Percentiles rank a stretch among this genome's conserved stretches.
These are phyloP conservation scores for Diatrype stigma DNA, from an alignment of 2,329 filamentous ascomycete genomes.

Conservation along the genomic window DNA sequence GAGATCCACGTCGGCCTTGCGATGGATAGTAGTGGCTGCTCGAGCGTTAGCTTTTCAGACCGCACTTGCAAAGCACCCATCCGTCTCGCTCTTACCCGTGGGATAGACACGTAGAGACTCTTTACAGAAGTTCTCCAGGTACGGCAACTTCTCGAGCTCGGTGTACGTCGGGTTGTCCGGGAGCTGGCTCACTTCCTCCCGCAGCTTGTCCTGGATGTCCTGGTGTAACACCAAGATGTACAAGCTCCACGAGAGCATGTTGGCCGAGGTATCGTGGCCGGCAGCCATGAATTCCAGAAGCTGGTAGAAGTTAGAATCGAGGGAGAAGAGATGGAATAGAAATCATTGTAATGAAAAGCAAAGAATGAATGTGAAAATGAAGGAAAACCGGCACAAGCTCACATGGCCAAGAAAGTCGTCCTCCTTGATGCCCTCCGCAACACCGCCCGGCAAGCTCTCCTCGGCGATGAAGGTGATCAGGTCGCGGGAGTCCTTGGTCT, in stretches of 20 bases:
- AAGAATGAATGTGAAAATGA: no score
- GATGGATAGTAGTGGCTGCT: constrained; percentile 8
- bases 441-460: constrained; percentile 10
- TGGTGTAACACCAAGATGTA: constrained; percentile 8
- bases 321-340: no score
- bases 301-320: background rate
- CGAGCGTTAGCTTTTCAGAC: background rate
- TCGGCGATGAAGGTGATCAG: constrained; percentile 10
- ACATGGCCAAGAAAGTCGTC: constrained; percentile 9
- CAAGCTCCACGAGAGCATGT: constrained; percentile 11
- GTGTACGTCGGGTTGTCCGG: constrained; percentile 1
- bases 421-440: constrained; percentile 11
- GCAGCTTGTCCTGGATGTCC: constrained; percentile 8
- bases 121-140: constrained; percentile 7
- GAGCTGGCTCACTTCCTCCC: constrained; percentile 1
- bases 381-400: no score
- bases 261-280: constrained; percentile 12
- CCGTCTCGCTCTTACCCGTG: constrained; percentile 5
- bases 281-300: constrained; percentile 12
- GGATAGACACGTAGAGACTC: constrained; percentile 6
- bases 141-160: constrained; percentile 6
- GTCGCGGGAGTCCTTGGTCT: constrained; percentile 5
- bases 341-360: no score
- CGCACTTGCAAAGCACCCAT: background rate
- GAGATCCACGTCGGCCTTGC: constrained; percentile 12